Evolutionary conservation across 2,329 filamentous ascomycete genomes (phyloP).

Genomic region (Aspergillus unguis): DNA sequence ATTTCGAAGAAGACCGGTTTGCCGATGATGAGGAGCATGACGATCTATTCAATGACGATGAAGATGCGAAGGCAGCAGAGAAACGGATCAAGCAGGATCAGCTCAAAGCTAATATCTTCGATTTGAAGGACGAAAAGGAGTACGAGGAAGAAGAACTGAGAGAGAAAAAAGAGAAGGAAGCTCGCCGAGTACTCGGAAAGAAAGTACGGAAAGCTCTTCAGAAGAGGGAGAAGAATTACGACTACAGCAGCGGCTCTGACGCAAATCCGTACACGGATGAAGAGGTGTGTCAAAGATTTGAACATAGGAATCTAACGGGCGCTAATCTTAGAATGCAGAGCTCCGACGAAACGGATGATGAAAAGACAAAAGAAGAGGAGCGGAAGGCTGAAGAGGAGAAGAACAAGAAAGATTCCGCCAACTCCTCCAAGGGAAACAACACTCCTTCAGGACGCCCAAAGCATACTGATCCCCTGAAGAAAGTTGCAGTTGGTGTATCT

Average conservation of each 20-base stretch:
- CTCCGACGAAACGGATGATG: constrained; percentile 63
- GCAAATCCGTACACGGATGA: constrained; percentile 56
- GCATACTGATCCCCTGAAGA: constrained; percentile 51
- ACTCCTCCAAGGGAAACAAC: constrained; percentile 67
- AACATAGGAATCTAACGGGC: neutral
- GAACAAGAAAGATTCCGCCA: constrained; percentile 51
- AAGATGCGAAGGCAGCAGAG: constrained; percentile 70
- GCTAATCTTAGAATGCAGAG: constrained; percentile 42
- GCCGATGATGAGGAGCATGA: constrained; percentile 83
- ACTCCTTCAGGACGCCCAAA: constrained; percentile 61
- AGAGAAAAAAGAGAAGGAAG: constrained; percentile 62
- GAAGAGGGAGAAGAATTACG: constrained; percentile 79
- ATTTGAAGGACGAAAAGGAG: constrained; percentile 68
- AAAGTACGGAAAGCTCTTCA: constrained; percentile 74
- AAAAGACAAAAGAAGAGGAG: constrained; percentile 59
- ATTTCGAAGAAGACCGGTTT: constrained; percentile 71
- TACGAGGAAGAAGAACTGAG: constrained; percentile 66
- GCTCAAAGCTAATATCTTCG: constrained; percentile 82
- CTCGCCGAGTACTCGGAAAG: constrained; percentile 70
- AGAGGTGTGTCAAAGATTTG: constrained; percentile 39
- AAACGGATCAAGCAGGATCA: constrained; percentile 75
- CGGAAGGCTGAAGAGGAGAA: constrained; percentile 58
- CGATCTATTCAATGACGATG: constrained; percentile 76
- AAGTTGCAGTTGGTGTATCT: constrained; percentile 50
- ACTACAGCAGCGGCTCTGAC: constrained; percentile 72